A percentile compares a stretch with the other conserved stretches of the same genome.
These are phyloP conservation scores for Allium fistulosum DNA, from an alignment of 106 monocot genomes.

Conservation along the genomic window DNA sequence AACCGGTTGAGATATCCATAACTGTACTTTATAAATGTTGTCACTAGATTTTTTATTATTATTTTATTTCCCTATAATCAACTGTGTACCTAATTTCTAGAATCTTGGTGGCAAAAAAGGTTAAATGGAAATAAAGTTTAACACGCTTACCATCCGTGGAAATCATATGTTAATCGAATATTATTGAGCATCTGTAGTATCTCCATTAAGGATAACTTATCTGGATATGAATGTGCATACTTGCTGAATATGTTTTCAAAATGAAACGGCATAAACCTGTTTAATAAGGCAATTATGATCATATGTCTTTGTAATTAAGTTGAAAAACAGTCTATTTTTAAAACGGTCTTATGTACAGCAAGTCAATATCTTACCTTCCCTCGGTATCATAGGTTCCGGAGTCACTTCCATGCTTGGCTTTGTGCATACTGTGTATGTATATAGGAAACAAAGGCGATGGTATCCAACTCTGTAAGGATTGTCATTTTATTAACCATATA, in stretches of 20 bases:
- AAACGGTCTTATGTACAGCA: neutral
- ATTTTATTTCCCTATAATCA: too few relatives aligned
- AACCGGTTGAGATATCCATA: too few relatives aligned
- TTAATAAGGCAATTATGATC: too few relatives aligned
- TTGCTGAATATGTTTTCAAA: slow-evolving; percentile 90
- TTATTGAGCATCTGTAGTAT: slow-evolving; percentile 61
- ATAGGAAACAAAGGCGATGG: slow-evolving; percentile 67
- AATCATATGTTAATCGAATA: slow-evolving; percentile 26
- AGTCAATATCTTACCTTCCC: slow-evolving; percentile 42
- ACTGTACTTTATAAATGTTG: too few relatives aligned
- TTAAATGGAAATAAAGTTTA: too few relatives aligned
- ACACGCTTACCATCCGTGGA: slow-evolving; percentile 10
- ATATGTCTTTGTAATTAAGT: too few relatives aligned
- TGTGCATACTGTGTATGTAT: slow-evolving; percentile 69
- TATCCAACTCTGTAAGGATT: slow-evolving; percentile 31
- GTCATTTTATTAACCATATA: too few relatives aligned
- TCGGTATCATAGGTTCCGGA: slow-evolving; percentile 70
- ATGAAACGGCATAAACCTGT: slow-evolving; percentile 50
- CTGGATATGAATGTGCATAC: slow-evolving; percentile 36
- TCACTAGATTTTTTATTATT: too few relatives aligned
- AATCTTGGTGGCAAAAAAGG: too few relatives aligned
- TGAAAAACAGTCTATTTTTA: too few relatives aligned
- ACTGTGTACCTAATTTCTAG: too few relatives aligned
- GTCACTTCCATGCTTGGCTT: slow-evolving; percentile 71
- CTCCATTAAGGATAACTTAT: slow-evolving; percentile 49